Conservation (phyloP, 257 asterid genomes). For the Ocimum tenuiflorum region DNA sequence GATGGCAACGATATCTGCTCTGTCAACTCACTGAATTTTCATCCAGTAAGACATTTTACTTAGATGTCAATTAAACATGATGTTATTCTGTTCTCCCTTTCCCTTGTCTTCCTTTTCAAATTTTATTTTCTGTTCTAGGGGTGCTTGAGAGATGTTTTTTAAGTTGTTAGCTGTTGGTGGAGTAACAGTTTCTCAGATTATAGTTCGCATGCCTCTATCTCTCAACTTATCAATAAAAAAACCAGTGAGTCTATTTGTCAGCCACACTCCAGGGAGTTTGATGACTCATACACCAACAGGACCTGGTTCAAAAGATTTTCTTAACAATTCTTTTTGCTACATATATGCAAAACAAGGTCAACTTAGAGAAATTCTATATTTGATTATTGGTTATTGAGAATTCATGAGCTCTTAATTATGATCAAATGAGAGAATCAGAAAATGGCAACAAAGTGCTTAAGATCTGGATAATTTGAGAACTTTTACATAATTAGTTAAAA, state of each 20-base stretch:
- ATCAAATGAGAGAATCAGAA: background rate
- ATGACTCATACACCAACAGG: background rate
- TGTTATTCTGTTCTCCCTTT: background rate
- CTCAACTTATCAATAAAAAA: background rate
- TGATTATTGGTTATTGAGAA: background rate
- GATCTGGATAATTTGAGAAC: background rate
- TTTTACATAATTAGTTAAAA: background rate
- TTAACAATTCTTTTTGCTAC: background rate
- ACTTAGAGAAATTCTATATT: background rate
- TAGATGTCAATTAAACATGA: background rate
- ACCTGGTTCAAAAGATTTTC: background rate
- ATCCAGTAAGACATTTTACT: slow-evolving; percentile 64
- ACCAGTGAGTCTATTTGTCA: background rate
- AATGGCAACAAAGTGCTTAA: background rate
- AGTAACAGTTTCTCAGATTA: background rate
- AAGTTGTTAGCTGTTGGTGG: background rate
- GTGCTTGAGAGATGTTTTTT: background rate
- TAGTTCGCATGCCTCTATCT: background rate
- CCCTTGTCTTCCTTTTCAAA: background rate
- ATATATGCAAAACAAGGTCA: background rate
- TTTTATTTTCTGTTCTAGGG: background rate
- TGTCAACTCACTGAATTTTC: slow-evolving; percentile 86
- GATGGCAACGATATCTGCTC: slow-evolving; percentile 79
- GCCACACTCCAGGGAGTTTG: background rate
- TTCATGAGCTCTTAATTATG: background rate